Evolutionary conservation across 805 yeast genomes (phyloP), one percentile per base, ranked within the genome.

Genomic region (Candida montana): DNA sequence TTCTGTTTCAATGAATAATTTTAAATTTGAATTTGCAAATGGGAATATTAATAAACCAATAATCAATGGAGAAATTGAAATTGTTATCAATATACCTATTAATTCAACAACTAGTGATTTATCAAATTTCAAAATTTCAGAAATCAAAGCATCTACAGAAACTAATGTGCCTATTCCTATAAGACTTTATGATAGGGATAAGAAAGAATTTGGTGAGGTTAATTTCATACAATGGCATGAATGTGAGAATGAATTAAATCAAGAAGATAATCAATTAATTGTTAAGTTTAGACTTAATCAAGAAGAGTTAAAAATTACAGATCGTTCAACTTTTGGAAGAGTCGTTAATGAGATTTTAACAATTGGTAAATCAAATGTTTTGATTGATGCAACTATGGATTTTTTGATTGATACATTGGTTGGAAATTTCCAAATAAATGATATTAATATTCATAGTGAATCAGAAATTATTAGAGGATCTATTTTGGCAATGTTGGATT

Each of bases 161-260:
- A 15, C 16, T 3, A 10, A 6, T 5, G 20, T 16, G 7, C 15
- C 36, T n/a, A 15, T 29, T 15, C 41, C 45, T 8, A 37, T 41
- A 12, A 58, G 60, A 31, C 53, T 77, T 29, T 63, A 51, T 37
- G 71, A 71, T 45, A 50, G 65, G 6, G 66, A 54, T 4, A 47
- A 43, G 3, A 47, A 43, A 13, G 63, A 62, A 41, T 76, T 77
- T 54, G 71, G 74, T 6, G 61, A 65, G n/a, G 53, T 76, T 12
- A 63, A 65, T 5, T 51, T 73, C 50, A 53, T 54, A 9, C 66
- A 65, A 7, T 77, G 82, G 82, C 62, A 63, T 19, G 47, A 50
- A n/a, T 64, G 75, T 5, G 57, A 58, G 1, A 72, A 77, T 5
- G 57, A 41, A 27, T 31, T 45, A n/a, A 48, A 48, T 17, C 44